Evolutionary conservation across 2,329 filamentous ascomycete species (phyloP), one percentile per base, ranked within the genome.

Genomic region (Ophiostoma ulmi): DNA sequence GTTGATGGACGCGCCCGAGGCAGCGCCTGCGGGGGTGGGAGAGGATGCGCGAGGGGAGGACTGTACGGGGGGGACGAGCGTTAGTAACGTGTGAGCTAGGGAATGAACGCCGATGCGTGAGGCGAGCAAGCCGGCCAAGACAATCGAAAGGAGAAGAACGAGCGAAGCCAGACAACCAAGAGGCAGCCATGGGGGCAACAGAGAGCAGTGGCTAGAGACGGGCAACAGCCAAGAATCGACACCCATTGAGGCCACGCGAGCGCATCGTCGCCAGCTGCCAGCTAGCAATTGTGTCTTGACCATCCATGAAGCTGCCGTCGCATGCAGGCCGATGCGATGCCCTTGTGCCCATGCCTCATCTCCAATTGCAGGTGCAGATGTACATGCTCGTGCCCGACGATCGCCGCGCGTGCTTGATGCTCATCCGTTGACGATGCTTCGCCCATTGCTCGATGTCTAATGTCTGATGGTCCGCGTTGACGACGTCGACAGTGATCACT

Each of bases 1-100:
- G 78, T 87, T 89, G 78, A 89, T 87, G 78, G 87, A 88, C 72
- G 89, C 86, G 81, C 91, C 92, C 72, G 87, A 87, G 87, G 85
- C 75, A 77, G 83, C 82, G 78, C 83, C 84, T 74, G 80, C 82
- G 72, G 88, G 88, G 67, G 73, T 72, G 20, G 73, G 73, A 6
- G 89, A 90, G 69, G 87, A 83, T 70, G 87, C 79, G 74, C 86
- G 85, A 72, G 86, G 85, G 74, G 86, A 88, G 79, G 86, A 87
- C 85, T 88, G 75, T 22, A 35, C n/a, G 55, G 55, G 17, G 31
- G 36, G 55, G 10, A 26, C 1, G 55, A 38, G 61, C 1, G 61
- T 65, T 17, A 35, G 63, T n/a, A 17, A 17, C 8, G 3, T 8
- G 20, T 36, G 58, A 8, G 61, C 31, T 31, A 31, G 31, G 61